Evolutionary conservation across 192 early-diverging fungal genomes (phyloP), one percentile per base, ranked within the genome.

Genomic region (Backusella australiensis): DNA sequence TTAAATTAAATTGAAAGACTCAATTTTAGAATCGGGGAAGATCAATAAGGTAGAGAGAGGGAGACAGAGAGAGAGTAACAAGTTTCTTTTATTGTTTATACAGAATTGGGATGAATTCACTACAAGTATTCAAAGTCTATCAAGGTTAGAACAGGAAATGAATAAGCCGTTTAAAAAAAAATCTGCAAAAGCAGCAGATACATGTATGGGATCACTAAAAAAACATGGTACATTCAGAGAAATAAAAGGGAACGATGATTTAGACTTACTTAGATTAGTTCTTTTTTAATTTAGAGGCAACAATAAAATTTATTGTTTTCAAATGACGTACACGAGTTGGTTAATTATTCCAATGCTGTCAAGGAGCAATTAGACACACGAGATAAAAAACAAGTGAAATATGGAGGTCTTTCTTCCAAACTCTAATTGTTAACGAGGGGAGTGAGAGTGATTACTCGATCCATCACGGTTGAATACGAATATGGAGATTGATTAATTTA

Each of bases 341-440:
- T 94, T 7, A 85, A 85, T 8, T 93, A 94, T 77, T 94, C 92
- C 81, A 85, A 86, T 72, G 88, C 88, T 12, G 88, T 89, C 15
- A 93, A 94, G 86, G 94, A 94, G 68, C 86, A 93, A 44, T 85
- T 98, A 32, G 90, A 89, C 69, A 76, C 89, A 76, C 85, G 95
- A 29, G 97, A 98, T 82, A 94, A 98, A 79, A 97, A 97, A 83
- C 97, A 98, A 84, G 85, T 96, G 2, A 39, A 39, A 9, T 39
- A 0, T 79, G 96, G 97, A 84, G 97, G 94, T 44, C 83, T 97
- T 56, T 88, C 90, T 9, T 83, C 86, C 67, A 95, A 91, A 67
- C 82, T 96, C 44, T 87, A 92, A 78, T 88, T 87, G 66, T 84
- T 91, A 34, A 80, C 78, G 1, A 67, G 0, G 0, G 95, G 96